Base-by-base conservation (phyloP, 2,329 filamentous ascomycete genomes). In the Xylaria sp. region DNA sequence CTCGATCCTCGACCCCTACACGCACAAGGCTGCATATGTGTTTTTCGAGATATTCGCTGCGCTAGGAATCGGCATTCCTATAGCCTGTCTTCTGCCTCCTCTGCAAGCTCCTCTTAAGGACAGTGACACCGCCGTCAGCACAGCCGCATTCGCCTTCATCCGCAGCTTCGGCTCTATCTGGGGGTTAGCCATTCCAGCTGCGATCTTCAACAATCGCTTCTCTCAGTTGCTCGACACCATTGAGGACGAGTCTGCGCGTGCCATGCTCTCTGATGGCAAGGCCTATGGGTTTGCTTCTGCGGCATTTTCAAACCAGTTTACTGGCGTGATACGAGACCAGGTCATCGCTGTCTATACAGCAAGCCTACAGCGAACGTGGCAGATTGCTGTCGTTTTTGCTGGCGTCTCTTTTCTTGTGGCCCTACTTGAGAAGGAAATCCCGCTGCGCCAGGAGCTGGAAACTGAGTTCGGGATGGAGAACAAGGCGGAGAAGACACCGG, bases 131-230 rank as follows among this genome's bases (percentile, higher is more conserved):
- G 56, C 48, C 9, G 13, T 25, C 2, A 23, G 27, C 7, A 59
- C 56, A 15, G 56, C 40, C 23, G 48, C 56, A 5, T 53, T 15
- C 23, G 21, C 25, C 21, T 59, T 59, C 31, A 29, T 54, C 15
- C 56, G 56, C 25, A 40, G 17, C 21, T 54, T 47, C 17, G 56
- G 56, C 3, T 9, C 31, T 10, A 40, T 54, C 8, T 59, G 56
- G 56, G 56, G 48, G 7, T 38, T 54, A 9, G 13, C 48, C n/a
- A 47, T 59, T 15, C 56, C 48, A 2, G 40, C 47, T n/a, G 56
- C 48, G 1, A 46, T 59, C 9, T 59, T 59, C 19, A 59, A 59
- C 31, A 47, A n/a, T n/a, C 27, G 41, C 8, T 44, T 46, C 13
- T 10, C 21, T 15, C n/a, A 35, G 4, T n/a, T 49, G 15, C 11